Percentiles rank a stretch among this genome's conserved stretches.
phyloP scores from a whole-genome alignment of 2,329 filamentous ascomycete species.

The Gyromitra esculenta region DNA sequence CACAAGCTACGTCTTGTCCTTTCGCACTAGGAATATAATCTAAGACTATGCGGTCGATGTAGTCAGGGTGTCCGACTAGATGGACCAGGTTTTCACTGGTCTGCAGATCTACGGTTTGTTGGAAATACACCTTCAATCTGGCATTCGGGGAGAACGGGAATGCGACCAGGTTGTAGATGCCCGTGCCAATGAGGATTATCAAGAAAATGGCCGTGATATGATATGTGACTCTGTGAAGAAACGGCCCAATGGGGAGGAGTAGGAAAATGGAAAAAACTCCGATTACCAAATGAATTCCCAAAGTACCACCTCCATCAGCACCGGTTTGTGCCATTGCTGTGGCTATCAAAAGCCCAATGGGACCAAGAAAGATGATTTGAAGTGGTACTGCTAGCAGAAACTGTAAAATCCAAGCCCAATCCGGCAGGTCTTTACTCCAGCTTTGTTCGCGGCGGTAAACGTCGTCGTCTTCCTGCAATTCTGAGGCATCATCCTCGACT shows the following conservation, averaged over 20 bases:
- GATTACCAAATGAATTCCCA: slow-evolving; percentile 76
- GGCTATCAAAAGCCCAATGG: slow-evolving; percentile 77
- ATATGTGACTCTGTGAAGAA: slow-evolving; percentile 84
- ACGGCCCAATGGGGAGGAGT: slow-evolving; percentile 79
- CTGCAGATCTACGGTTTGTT: slow-evolving; percentile 77
- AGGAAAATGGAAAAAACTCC: slow-evolving; percentile 75
- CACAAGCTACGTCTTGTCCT: slow-evolving; percentile 70
- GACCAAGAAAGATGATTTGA: slow-evolving; percentile 77
- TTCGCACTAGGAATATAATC: slow-evolving; percentile 66
- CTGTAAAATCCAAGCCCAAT: slow-evolving; percentile 84
- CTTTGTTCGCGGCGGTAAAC: slow-evolving; percentile 78
- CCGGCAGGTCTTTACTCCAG: slow-evolving; percentile 82
- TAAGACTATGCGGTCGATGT: slow-evolving; percentile 72
- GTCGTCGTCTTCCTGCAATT: slow-evolving; percentile 58
- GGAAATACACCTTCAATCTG: slow-evolving; percentile 86
- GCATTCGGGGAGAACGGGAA: slow-evolving; percentile 87
- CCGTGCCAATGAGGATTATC: slow-evolving; percentile 75
- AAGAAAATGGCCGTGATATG: slow-evolving; percentile 83
- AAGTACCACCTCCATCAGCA: slow-evolving; percentile 78
- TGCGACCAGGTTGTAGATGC: slow-evolving; percentile 84
- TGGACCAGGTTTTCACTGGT: slow-evolving; percentile 75
- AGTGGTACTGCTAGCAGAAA: slow-evolving; percentile 82
- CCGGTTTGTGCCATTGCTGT: slow-evolving; percentile 81
- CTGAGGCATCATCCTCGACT: slow-evolving; percentile 43
- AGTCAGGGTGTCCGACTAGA: slow-evolving; percentile 74